Evolutionary conservation across 768 basidiomycete species (phyloP).

Genomic region (Podaxis sp.): DNA sequence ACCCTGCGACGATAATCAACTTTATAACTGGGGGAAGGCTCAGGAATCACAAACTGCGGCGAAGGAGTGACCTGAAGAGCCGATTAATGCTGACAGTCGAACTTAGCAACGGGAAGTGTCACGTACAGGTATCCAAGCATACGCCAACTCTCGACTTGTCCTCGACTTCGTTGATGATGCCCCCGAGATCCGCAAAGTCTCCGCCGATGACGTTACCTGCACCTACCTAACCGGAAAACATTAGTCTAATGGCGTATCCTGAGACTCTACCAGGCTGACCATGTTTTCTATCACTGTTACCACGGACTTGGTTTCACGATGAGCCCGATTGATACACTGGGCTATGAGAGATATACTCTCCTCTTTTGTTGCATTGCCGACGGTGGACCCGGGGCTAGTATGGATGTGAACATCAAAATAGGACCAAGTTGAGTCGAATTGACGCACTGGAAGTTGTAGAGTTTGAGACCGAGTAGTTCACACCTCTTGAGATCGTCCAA

Average conservation of each 20-base stretch:
- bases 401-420: not conserved
- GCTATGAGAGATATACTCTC: constrained; percentile 68
- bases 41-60: constrained; percentile 54
- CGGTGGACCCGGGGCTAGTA: constrained; percentile 75
- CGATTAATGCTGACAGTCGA: not conserved
- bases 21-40: not conserved
- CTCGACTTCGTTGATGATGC: constrained; percentile 67
- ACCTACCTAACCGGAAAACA: constrained; percentile 54
- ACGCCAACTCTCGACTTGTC: constrained; percentile 78
- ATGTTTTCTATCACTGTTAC: constrained; percentile 81
- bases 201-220: constrained; percentile 78
- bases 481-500: constrained; percentile 80
- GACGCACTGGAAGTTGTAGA: constrained; percentile 87
- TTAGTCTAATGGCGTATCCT: not conserved
- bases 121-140: constrained; percentile 82
- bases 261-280: constrained; percentile 38
- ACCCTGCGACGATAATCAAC: constrained; percentile 43
- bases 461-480: constrained; percentile 66
- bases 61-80: constrained; percentile 66
- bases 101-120: not conserved
- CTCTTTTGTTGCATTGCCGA: constrained; percentile 61
- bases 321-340: constrained; percentile 71
- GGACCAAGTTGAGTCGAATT: not conserved
- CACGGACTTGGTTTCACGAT: constrained; percentile 55
- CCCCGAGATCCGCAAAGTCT: constrained; percentile 62